Evolutionary conservation across 192 early-diverging fungal species (phyloP), one percentile per base, ranked within the genome.

Genomic region (Coemansia sp.): DNA sequence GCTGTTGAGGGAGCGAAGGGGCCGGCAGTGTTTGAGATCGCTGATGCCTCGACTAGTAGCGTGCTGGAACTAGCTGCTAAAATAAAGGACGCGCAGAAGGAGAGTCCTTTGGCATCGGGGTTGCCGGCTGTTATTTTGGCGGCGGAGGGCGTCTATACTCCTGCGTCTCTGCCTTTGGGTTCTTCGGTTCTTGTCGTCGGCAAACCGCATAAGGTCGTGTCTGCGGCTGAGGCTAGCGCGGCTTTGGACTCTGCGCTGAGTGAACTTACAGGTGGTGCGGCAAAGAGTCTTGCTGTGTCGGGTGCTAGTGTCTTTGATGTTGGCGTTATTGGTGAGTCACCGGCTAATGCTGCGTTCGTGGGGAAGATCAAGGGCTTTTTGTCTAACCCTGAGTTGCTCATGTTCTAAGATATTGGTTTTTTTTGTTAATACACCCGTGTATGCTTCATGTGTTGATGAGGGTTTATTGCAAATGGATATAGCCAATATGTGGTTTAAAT

Each of bases 111-210:
- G 15, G 16, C 64, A n/a, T 16, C 41, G 2, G 24, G 33, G 5
- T 40, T 16, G 29, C 78, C 75, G 10, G 70, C 75, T 0, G 75
- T 73, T 27, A 63, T 80, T 3, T 57, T 76, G 50, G 72, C 75
- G 0, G 22, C 72, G 0, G 74, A 80, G 60, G 72, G 55, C 76
- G 83, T 67, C 84, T 93, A 72, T 75, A 89, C 68, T 22, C 73
- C 65, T 1, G 58, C 18, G 84, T 87, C 69, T 84, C 88, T 80
- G 27, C 72, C 74, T 50, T n/a, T n/a, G n/a, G 87, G 86, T n/a
- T 73, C 89, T 2, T 67, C 84, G 0, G 90, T 92, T 41, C 76
- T 93, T 40, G 88, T 90, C 62, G 88, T 92, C 36, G 91, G 92
- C 74, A 49, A 62, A 38, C 78, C 74, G 2, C 62, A 69, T 16